A percentile compares a stretch with the other conserved stretches of the same genome.
Conservation (phyloP, 1,139 yeast species). For the Scheffersomyces lignicola region DNA sequence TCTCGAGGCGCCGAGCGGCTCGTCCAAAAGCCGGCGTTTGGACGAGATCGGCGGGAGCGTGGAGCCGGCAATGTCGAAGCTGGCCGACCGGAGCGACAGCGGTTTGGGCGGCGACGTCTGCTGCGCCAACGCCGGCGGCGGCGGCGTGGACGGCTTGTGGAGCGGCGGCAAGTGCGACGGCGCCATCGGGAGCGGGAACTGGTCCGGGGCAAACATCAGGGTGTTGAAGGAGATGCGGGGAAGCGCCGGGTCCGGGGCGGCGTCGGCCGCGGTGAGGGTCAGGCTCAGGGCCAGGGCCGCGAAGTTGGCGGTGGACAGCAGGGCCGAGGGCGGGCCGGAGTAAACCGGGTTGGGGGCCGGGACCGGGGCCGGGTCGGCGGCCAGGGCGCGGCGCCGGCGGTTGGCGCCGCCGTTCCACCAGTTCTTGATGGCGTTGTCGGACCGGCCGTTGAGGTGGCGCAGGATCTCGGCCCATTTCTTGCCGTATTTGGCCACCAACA, state of each 20-base stretch:
- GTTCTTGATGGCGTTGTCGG: conserved; percentile 89
- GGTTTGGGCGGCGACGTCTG: conserved; percentile 8
- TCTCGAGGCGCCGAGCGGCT: conserved; percentile 18
- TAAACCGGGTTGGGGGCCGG: not conserved
- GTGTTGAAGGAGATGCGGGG: conserved; percentile 36
- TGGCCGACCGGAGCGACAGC: conserved; percentile 26
- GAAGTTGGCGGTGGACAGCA: not conserved
- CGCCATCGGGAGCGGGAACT: conserved; percentile 5
- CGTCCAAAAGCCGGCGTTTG: conserved; percentile 32
- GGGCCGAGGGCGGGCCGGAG: conserved; percentile 3
- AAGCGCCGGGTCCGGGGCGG: not conserved
- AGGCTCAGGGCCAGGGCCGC: conserved; percentile 1
- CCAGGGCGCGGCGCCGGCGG: conserved; percentile 60
- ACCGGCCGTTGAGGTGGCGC: conserved; percentile 79
- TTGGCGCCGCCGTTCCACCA: conserved; percentile 98
- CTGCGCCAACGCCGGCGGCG: conserved; percentile 7
- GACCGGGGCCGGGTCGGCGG: conserved; percentile 8
- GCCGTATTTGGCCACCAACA: conserved; percentile 75
- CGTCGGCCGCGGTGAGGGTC: not conserved
- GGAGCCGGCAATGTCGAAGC: conserved; percentile 28
- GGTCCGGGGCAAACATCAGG: conserved; percentile 28
- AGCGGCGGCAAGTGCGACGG: too few relatives aligned
- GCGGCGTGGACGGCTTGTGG: conserved; percentile 10
- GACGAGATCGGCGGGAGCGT: conserved; percentile 23
- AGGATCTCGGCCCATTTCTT: conserved; percentile 96